Conservation (phyloP, 2,329 filamentous ascomycete species). For the Xylaria sp. region DNA sequence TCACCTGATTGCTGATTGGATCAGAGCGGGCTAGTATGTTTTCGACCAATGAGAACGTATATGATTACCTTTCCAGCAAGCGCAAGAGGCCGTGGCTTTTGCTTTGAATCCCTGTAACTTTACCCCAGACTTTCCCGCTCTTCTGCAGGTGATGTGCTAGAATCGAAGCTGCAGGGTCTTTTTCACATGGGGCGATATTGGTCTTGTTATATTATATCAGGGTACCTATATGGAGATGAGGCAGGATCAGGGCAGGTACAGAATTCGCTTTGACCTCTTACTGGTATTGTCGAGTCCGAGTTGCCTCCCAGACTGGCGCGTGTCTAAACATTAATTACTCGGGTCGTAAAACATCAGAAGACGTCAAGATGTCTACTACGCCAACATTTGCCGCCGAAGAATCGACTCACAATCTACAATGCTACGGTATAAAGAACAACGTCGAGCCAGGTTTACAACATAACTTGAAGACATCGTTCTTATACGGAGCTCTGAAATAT, state of each 20-base stretch:
- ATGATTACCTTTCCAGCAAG: conserved; percentile 33
- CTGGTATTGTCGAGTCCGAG: too few species aligned
- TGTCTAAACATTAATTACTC: too few species aligned
- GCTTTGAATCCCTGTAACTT: not conserved
- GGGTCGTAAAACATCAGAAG: too few species aligned
- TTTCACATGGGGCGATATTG: too few species aligned
- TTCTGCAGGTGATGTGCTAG: not conserved
- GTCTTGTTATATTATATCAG: not conserved
- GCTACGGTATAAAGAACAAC: not conserved
- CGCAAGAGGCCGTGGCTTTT: not conserved
- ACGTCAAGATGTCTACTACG: not conserved
- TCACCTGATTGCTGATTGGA: conserved; percentile 32
- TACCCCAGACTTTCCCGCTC: conserved; percentile 17
- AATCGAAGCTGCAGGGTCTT: not conserved
- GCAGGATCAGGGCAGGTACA: not conserved
- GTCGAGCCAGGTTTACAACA: not conserved
- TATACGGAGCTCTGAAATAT: not conserved
- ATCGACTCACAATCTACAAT: not conserved
- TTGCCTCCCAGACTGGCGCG: too few species aligned
- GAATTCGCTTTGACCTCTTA: too few species aligned
- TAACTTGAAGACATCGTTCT: not conserved
- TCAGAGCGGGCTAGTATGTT: not conserved
- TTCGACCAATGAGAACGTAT: conserved; percentile 28
- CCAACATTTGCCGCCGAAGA: not conserved
- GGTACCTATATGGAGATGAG: not conserved